Base-by-base conservation (phyloP, 2,329 filamentous ascomycete genomes). In the Talaromyces albobiverticillius region DNA sequence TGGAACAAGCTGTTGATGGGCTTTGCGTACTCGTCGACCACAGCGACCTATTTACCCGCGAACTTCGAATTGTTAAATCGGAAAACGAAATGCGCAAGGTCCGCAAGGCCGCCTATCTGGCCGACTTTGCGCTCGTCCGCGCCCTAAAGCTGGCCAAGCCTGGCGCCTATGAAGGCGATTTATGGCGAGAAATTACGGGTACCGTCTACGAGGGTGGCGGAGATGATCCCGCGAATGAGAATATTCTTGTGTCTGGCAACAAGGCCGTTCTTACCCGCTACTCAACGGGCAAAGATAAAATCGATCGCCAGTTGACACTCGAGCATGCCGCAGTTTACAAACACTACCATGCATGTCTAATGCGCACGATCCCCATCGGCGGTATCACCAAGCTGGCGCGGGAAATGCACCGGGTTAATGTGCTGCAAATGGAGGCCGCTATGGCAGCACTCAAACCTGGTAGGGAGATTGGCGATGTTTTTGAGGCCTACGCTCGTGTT, bases 181-280 rank as follows among this genome's bases (percentile, higher is more conserved):
- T 70, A 11, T 70, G 67, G 66, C 61, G 66, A 5, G 67, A 70
- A 51, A 64, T 70, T 40, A 60, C 63, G 9, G 67, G 67, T 22
- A 69, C 67, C 7, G 67, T 70, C 34, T 70, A 70, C 48, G 67
- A 69, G 40, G 66, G 67, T 8, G 67, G 67, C n/a, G 67, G 67
- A n/a, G 67, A 70, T 48, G 66, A 69, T 55, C 67, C 67, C 5
- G 65, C 67, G 9, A 69, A 69, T 31, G 65, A 69, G 50, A 70
- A 70, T 50, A 69, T 70, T 38, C 62, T 70, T 25, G 66, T 69
- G 9, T 67, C 65, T 1, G 66, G 66, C 4, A 68, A 68, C 45
- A 66, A 68, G 50, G 65, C 64, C 2, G 65, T 68, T 20, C 60
- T 68, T 3, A 68, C 66, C n/a, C 63, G 65, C 9, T 68, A 68